Evolutionary conservation across 2,329 filamentous ascomycete genomes (phyloP).

Genomic region (Emericellopsis cladophorae): DNA sequence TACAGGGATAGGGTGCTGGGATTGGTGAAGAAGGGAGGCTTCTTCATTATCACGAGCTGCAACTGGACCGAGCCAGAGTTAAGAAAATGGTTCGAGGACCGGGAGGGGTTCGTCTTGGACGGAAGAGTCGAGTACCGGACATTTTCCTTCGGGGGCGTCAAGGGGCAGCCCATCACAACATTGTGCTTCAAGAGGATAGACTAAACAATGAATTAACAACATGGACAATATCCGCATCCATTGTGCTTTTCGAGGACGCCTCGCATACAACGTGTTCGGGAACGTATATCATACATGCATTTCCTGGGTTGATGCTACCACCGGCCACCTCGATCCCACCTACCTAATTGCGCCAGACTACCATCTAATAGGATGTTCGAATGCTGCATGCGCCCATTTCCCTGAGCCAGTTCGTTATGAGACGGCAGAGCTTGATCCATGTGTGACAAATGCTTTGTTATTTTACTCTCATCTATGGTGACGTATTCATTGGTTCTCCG

Average conservation of each 20-base stretch:
- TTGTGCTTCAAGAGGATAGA: constrained; percentile 55
- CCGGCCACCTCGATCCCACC: too few relatives aligned
- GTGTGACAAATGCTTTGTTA: constrained; percentile 37
- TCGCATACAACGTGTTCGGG: too few relatives aligned
- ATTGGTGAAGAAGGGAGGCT: constrained; percentile 57
- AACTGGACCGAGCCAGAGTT: constrained; percentile 96
- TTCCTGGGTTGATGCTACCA: too few relatives aligned
- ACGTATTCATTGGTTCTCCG: constrained; percentile 52
- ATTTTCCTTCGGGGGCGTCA: constrained; percentile 80
- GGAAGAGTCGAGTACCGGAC: constrained; percentile 67
- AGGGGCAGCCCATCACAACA: constrained; percentile 81
- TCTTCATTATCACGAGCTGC: constrained; percentile 84
- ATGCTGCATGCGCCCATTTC: too few relatives aligned
- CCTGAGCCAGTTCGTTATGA: too few relatives aligned
- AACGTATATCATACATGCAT: too few relatives aligned
- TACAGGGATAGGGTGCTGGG: constrained; percentile 59
- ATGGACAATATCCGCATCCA: background rate
- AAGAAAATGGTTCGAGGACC: constrained; percentile 57
- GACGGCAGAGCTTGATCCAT: too few relatives aligned
- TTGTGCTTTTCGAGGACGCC: background rate
- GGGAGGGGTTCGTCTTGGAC: constrained; percentile 42
- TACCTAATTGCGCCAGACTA: too few relatives aligned
- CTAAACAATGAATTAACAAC: background rate
- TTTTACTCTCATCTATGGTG: constrained; percentile 40
- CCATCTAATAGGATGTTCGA: too few relatives aligned